A percentile compares a stretch with the other conserved stretches of the same genome.
Evolutionary conservation across 1,139 yeast species (phyloP).

Genomic region (Ogataea hybrid): DNA sequence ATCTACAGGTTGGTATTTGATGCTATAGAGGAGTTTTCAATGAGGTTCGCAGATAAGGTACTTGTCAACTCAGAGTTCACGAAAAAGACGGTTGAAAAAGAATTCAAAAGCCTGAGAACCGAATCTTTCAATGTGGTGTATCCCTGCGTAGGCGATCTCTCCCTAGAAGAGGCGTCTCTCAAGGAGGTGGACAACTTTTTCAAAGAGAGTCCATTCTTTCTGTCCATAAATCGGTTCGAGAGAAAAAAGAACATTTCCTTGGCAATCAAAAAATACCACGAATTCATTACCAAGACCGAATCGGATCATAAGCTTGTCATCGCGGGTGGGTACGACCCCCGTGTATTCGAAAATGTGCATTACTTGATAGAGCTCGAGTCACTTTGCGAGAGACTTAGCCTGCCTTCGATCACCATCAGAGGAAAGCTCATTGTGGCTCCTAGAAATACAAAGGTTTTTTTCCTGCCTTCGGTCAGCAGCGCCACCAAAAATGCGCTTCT

Average conservation of each 20-base stretch:
- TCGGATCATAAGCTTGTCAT: conserved; percentile 50
- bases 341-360: conserved; percentile 73
- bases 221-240: conserved; percentile 88
- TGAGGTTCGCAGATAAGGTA: conserved; percentile 70
- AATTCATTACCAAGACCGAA: conserved; percentile 24
- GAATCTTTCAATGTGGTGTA: conserved; percentile 70
- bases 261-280: conserved; percentile 56
- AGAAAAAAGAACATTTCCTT: conserved; percentile 77
- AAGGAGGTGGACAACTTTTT: conserved; percentile 39
- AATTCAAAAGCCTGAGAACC: conserved; percentile 44
- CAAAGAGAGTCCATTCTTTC: conserved; percentile 41
- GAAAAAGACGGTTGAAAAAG: conserved; percentile 58
- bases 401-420: conserved; percentile 48
- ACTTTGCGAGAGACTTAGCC: conserved; percentile 44
- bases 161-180: conserved; percentile 24
- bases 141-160: conserved; percentile 71
- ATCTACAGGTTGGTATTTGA: conserved; percentile 84
- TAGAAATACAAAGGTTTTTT: conserved; percentile 50
- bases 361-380: conserved; percentile 61
- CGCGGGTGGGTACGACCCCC: conserved; percentile 90
- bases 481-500: conserved; percentile 64
- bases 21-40: conserved; percentile 74
- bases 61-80: conserved; percentile 91
- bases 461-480: conserved; percentile 77
- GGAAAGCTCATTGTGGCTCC: conserved; percentile 43